Base-by-base conservation (phyloP, 805 yeast genomes). In the Teunomyces panamensis region DNA sequence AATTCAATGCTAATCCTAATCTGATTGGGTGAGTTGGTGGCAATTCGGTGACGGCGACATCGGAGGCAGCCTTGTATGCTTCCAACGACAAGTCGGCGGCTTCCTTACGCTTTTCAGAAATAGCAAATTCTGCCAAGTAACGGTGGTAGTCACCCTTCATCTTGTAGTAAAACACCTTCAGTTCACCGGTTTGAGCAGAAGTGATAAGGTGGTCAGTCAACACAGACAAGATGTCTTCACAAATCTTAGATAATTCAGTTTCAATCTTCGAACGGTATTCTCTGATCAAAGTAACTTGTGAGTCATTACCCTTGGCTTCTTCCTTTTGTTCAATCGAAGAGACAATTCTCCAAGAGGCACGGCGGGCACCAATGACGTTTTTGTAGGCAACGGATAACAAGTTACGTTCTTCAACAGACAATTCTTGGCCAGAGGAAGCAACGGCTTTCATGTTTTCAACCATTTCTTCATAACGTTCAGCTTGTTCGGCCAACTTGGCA, bases 91-190 rank as follows among this genome's bases (percentile, higher is more conserved):
- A 80, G 63, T 87, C 90, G 44, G 98, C 94, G 55, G 96, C 95
- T 57, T 80, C 89, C 69, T 90, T 89, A 70, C 97, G 88, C 74
- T 85, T 87, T 59, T 90, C 97, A 56, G 88, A 83, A 62, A 84
- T 80, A 54, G 97, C 92, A 67, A 92, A 94, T 78, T 92, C 99
- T 54, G 97, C 97, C 75, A 92, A 81, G 75, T 92, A 92, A 80
- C 99, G 96, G 80, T 91, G 96, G 80, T 92, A 92, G 74, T 92
- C 99, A 80, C 98, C 99, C 79, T 92, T 92, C 98, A 92, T 92
- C 83, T 92, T 92, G 79, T 89, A 90, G 81, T 92, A 92, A 75
- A 92, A 92, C 48, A 92, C 98, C 80, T 92, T 90, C 44, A 97
- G 90, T 77, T 94, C 99, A 64, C 97, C 97, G 57, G 96, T 83